A percentile compares a stretch with the other conserved stretches of the same genome.
Evolutionary conservation across 345 rosid genomes (phyloP).

Genomic region (sweet orange (Citrus sinensis)): DNA sequence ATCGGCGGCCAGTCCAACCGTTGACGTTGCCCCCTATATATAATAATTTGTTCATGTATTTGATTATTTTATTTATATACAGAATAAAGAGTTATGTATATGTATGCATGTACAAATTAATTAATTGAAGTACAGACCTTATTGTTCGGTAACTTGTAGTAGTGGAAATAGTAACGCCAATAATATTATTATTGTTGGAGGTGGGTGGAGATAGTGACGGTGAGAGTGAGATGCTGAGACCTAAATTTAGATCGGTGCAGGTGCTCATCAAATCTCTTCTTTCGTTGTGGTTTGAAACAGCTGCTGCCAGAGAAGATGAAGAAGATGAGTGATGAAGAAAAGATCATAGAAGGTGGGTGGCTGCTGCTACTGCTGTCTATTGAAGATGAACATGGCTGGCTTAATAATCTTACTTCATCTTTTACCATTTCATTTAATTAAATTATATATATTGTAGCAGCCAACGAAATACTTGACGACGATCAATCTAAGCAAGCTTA

Average conservation of each 20-base stretch:
- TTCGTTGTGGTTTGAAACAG: neutral
- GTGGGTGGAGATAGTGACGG: neutral
- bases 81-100: too few species aligned
- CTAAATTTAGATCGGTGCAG: constrained; percentile 32
- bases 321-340: neutral
- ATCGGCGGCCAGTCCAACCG: constrained; percentile 35
- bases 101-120: too few species aligned
- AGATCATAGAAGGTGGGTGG: neutral
- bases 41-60: too few species aligned
- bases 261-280: constrained; percentile 12
- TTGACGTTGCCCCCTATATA: constrained; percentile 11
- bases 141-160: neutral
- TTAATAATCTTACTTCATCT: neutral
- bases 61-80: too few species aligned
- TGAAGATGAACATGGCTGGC: constrained; percentile 24
- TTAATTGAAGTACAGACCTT: too few species aligned
- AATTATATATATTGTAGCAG: too few species aligned
- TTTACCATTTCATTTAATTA: constrained; percentile 4
- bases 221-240: constrained; percentile 27
- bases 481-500: too few species aligned
- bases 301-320: neutral
- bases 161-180: neutral
- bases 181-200: neutral
- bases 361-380: constrained; percentile 26
- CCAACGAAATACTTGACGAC: too few species aligned